A percentile compares a stretch with the other conserved stretches of the same genome.
phyloP scores from a whole-genome alignment of 139 green algal species.

The Coelastrella sp. region DNA sequence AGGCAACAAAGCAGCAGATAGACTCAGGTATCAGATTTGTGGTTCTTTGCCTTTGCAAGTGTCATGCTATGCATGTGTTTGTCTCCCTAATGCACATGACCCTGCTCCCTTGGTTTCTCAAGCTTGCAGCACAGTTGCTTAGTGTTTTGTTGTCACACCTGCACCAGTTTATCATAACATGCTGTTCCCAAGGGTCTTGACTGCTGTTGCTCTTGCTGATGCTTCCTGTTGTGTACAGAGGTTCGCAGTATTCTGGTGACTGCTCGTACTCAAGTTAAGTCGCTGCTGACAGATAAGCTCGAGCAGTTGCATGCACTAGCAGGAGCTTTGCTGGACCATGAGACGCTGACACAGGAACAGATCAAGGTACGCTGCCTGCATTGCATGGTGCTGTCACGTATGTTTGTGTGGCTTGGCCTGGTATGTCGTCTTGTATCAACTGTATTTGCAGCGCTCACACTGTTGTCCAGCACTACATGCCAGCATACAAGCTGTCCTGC shows the following conservation, averaged over 20 bases:
- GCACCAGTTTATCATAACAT: too few species aligned
- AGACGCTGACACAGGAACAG: slow-evolving; percentile 83
- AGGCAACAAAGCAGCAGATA: slow-evolving; percentile 56
- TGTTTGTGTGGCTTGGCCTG: too few species aligned
- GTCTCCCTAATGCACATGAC: too few species aligned
- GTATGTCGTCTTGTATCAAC: too few species aligned
- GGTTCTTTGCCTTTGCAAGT: not conserved
- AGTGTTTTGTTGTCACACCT: too few species aligned
- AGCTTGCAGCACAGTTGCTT: too few species aligned
- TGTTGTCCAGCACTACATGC: too few species aligned
- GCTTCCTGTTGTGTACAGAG: slow-evolving; percentile 59
- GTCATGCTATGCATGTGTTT: too few species aligned
- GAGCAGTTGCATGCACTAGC: slow-evolving; percentile 88
- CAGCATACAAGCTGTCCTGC: too few species aligned
- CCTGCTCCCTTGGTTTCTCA: too few species aligned
- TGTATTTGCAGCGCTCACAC: too few species aligned
- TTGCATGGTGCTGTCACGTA: not conserved
- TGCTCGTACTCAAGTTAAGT: slow-evolving; percentile 73
- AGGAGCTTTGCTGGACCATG: slow-evolving; percentile 82
- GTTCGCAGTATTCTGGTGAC: slow-evolving; percentile 75
- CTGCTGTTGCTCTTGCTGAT: slow-evolving; percentile 45
- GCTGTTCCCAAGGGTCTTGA: too few species aligned
- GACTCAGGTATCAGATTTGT: slow-evolving; percentile 46
- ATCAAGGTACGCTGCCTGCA: slow-evolving; percentile 51
- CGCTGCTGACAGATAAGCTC: slow-evolving; percentile 80